These are phyloP conservation scores for Coniochaeta pulveracea DNA, from an alignment of 2,329 filamentous ascomycete genomes.

Conservation along the genomic window DNA sequence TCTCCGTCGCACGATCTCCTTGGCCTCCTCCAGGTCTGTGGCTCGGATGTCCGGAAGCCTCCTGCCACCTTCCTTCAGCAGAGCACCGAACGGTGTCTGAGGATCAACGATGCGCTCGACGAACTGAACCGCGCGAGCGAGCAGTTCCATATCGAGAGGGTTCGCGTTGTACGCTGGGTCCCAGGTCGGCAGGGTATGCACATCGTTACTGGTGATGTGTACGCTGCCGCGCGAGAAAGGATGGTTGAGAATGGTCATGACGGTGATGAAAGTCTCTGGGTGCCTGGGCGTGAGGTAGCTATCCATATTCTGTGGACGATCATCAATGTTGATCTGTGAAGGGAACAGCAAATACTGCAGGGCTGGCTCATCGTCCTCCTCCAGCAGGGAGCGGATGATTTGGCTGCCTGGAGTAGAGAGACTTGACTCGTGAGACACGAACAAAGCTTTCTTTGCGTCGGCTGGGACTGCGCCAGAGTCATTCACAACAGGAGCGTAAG, in stretches of 20 bases:
- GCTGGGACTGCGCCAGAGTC: conserved; percentile 14
- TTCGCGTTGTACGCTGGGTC: conserved; percentile 30
- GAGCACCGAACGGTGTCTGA: not conserved
- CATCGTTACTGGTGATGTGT: conserved; percentile 22
- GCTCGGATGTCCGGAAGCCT: conserved; percentile 14
- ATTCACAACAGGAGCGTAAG: conserved; percentile 22
- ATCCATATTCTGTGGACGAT: conserved; percentile 13
- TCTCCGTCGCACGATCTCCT: conserved; percentile 20
- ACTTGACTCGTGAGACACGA: conserved; percentile 12
- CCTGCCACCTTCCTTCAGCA: not conserved
- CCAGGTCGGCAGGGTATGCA: conserved; percentile 14
- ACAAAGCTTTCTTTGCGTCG: conserved; percentile 14
- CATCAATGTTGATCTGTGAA: conserved; percentile 15
- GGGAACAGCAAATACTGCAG: conserved; percentile 23
- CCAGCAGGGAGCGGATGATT: conserved; percentile 17
- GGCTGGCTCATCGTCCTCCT: conserved; percentile 17
- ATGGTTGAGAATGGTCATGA: conserved; percentile 38
- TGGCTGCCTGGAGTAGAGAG: conserved; percentile 8
- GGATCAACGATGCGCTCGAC: conserved; percentile 9
- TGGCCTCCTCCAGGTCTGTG: conserved; percentile 21
- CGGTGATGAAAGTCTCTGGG: conserved; percentile 33
- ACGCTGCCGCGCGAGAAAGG: conserved; percentile 36
- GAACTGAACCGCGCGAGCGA: conserved; percentile 9
- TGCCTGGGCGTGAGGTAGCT: conserved; percentile 17
- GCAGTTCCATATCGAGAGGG: conserved; percentile 12